phyloP scores from a whole-genome alignment of 371 early-diverging fungal genomes.

The Apophysomyces trapeziformis region DNA sequence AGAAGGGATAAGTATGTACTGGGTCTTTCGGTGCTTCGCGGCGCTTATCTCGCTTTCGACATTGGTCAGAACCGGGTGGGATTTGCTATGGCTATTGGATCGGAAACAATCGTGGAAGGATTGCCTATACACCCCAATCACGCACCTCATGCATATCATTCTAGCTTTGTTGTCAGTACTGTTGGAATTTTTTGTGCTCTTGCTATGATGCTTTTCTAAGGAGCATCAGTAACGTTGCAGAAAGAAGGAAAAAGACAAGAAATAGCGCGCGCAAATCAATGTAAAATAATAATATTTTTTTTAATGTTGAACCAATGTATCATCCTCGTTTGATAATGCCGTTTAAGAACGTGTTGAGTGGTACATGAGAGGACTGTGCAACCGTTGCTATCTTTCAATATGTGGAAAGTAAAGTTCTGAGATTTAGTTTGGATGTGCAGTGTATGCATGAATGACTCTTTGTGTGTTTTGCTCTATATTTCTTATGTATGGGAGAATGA shows the following conservation, averaged over 20 bases:
- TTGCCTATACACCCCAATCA: background rate
- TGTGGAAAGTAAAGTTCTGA: too few relatives aligned
- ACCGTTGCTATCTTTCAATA: too few relatives aligned
- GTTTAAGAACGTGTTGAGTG: too few relatives aligned
- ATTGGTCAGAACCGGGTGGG: conserved; percentile 26
- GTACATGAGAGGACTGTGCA: too few relatives aligned
- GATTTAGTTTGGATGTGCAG: too few relatives aligned
- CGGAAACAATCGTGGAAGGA: background rate
- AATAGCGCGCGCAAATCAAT: too few relatives aligned
- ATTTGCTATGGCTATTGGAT: conserved; percentile 14
- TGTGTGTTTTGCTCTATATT: too few relatives aligned
- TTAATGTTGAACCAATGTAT: background rate
- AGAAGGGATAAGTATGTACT: conserved; percentile 5
- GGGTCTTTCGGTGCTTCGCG: conserved; percentile 36
- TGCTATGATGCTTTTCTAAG: background rate
- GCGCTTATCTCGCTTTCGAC: conserved; percentile 40
- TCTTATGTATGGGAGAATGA: too few relatives aligned
- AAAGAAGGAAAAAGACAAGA: background rate
- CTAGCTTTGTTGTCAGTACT: background rate
- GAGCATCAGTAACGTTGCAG: background rate
- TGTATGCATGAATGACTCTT: too few relatives aligned
- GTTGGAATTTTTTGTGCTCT: background rate
- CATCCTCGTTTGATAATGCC: too few relatives aligned
- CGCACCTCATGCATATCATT: background rate
- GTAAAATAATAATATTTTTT: background rate